phyloP scores from a whole-genome alignment of 768 basidiomycete genomes.

The Xanthoconium stramineum region DNA sequence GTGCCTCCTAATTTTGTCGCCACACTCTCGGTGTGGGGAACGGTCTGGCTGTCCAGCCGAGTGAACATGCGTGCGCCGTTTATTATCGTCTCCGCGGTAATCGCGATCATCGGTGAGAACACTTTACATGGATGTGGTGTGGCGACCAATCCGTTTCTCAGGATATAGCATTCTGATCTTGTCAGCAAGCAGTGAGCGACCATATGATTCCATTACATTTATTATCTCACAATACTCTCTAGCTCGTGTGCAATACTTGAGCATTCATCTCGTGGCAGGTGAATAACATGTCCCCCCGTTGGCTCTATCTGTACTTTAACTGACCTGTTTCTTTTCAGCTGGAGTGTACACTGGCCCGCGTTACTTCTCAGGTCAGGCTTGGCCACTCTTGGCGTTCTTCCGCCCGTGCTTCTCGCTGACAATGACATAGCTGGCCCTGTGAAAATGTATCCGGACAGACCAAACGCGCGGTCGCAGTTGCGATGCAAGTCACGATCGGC shows the following conservation, averaged over 20 bases:
- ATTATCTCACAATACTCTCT: not conserved
- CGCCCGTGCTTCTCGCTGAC: not conserved
- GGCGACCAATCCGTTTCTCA: conserved; percentile 14
- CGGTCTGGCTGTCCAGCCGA: conserved; percentile 51
- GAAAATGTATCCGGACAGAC: conserved; percentile 69
- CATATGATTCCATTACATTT: not conserved
- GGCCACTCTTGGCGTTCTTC: not conserved
- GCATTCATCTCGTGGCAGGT: conserved; percentile 50
- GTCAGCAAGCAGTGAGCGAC: conserved; percentile 40
- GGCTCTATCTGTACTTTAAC: not conserved
- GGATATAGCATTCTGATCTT: conserved; percentile 58
- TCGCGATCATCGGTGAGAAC: conserved; percentile 49
- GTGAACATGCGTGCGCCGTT: conserved; percentile 46
- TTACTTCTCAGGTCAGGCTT: conserved; percentile 46
- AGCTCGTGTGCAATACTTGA: conserved; percentile 56
- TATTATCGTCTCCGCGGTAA: conserved; percentile 46
- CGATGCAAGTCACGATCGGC: conserved; percentile 62
- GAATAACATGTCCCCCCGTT: not conserved
- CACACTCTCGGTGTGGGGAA: conserved; percentile 44
- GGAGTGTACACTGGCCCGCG: conserved; percentile 60
- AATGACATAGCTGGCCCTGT: conserved; percentile 47
- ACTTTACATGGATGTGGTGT: not conserved
- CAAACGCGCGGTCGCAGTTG: conserved; percentile 59
- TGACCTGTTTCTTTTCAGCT: conserved; percentile 19
- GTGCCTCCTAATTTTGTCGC: conserved; percentile 57